phyloP scores from a whole-genome alignment of 441 rosid genomes.

The Mallotus repandus region DNA sequence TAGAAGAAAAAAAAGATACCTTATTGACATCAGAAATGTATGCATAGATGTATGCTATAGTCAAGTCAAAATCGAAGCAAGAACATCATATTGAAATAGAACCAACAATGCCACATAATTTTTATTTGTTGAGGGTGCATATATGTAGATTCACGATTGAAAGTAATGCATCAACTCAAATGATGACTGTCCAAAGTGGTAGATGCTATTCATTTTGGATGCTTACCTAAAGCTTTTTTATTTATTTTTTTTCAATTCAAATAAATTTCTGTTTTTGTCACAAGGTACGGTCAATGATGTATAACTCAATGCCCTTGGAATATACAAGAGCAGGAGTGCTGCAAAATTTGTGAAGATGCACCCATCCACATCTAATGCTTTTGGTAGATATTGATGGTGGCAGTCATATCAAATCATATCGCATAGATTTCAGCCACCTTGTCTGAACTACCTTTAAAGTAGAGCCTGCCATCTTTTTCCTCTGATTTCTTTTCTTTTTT shows the following conservation, averaged over 20 bases:
- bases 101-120: not conserved
- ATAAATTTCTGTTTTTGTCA: not conserved
- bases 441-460: constrained; percentile 13
- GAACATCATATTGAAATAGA: not conserved
- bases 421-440: not conserved
- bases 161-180: not conserved
- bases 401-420: constrained; percentile 2
- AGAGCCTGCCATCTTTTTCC: not conserved
- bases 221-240: constrained; percentile 16
- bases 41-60: not conserved
- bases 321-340: too few relatives aligned
- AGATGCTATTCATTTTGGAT: constrained; percentile 37
- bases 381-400: not conserved
- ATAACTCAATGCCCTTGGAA: not conserved
- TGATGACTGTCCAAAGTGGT: constrained; percentile 25
- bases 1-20: too few relatives aligned
- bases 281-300: not conserved
- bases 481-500: not conserved
- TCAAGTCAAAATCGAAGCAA: constrained; percentile 1
- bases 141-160: not conserved
- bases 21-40: not conserved
- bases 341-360: not conserved
- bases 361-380: constrained; percentile 2
- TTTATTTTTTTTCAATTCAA: too few relatives aligned
- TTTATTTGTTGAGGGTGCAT: not conserved